Percentiles rank a stretch among this genome's conserved stretches.
Conservation (phyloP, 768 basidiomycete species). For the Peribolospora baueri region DNA sequence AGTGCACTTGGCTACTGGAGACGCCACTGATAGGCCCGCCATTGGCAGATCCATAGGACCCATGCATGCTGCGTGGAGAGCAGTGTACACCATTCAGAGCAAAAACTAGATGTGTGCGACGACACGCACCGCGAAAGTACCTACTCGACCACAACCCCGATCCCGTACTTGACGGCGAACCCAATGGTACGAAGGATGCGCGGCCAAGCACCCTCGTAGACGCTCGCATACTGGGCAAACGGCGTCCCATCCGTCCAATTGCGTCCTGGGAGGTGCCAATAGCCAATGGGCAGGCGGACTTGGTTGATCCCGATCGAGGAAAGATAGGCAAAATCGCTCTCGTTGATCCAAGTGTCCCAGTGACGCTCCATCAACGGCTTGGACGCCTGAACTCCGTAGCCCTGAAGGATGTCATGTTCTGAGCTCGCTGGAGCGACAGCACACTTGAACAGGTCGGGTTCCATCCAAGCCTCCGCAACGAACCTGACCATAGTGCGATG, state of each 20-base stretch:
- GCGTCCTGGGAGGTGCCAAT: constrained; percentile 10
- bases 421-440: too few relatives aligned
- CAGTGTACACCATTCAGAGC: not conserved
- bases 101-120: constrained; percentile 1
- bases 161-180: constrained; percentile 17
- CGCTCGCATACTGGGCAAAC: constrained; percentile 14
- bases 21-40: too few relatives aligned
- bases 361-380: not conserved
- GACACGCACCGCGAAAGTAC: too few relatives aligned
- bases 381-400: too few relatives aligned
- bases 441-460: too few relatives aligned
- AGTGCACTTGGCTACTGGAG: too few relatives aligned
- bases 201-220: constrained; percentile 16
- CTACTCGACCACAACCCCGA: constrained; percentile 16
- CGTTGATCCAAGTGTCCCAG: constrained; percentile 8
- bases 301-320: constrained; percentile 2
- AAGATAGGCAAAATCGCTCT: constrained; percentile 1
- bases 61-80: too few relatives aligned
- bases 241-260: constrained; percentile 14
- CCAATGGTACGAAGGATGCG: constrained; percentile 17
- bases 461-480: too few relatives aligned
- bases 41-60: too few relatives aligned
- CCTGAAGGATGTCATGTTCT: too few relatives aligned
- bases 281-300: constrained; percentile 4
- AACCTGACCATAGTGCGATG: too few relatives aligned